A percentile compares a stretch with the other conserved stretches of the same genome.
Evolutionary conservation across 148 eudicot species (phyloP).

Genomic region (Pharnaceum exiguum): DNA sequence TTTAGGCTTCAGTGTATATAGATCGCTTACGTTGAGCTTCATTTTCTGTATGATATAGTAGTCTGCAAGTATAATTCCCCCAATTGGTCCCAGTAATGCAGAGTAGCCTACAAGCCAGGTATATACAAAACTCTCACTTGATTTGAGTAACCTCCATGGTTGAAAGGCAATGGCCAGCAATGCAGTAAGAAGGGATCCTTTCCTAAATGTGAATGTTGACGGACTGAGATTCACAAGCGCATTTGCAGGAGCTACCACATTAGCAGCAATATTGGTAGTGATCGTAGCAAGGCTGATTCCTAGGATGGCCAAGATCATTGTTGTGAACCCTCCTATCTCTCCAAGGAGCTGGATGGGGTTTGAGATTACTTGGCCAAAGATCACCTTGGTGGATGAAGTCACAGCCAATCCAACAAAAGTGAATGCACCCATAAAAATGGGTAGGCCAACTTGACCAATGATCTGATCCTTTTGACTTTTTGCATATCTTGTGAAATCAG

Average conservation of each 20-base stretch:
- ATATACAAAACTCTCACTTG: conserved; percentile 94
- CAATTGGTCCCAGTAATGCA: conserved; percentile 87
- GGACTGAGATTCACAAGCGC: conserved; percentile 91
- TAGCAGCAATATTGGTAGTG: conserved; percentile 95
- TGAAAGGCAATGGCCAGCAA: conserved; percentile 79
- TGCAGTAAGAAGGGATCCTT: conserved; percentile 82
- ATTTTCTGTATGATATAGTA: conserved; percentile 58
- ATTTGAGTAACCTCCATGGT: conserved; percentile 87
- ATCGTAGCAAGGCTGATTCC: conserved; percentile 88
- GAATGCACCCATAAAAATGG: conserved; percentile 83
- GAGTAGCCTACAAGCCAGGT: conserved; percentile 97
- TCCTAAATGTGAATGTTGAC: conserved; percentile 61
- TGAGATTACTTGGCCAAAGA: conserved; percentile 75
- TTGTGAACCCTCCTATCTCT: conserved; percentile 59
- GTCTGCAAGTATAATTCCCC: conserved; percentile 75
- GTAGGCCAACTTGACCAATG: conserved; percentile 76
- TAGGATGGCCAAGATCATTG: conserved; percentile 54
- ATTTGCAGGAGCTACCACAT: conserved; percentile 95
- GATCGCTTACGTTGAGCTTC: conserved; percentile 41
- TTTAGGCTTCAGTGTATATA: conserved; percentile 47
- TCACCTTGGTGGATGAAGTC: conserved; percentile 72
- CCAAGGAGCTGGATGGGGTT: conserved; percentile 80
- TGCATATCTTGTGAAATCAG: conserved; percentile 91
- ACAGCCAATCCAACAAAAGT: conserved; percentile 93
- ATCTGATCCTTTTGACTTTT: conserved; percentile 71